Percentiles rank a stretch among this genome's conserved stretches.
Evolutionary conservation across 352 stramenopile genomes (phyloP).

Genomic region (Plasmopara viticola): DNA sequence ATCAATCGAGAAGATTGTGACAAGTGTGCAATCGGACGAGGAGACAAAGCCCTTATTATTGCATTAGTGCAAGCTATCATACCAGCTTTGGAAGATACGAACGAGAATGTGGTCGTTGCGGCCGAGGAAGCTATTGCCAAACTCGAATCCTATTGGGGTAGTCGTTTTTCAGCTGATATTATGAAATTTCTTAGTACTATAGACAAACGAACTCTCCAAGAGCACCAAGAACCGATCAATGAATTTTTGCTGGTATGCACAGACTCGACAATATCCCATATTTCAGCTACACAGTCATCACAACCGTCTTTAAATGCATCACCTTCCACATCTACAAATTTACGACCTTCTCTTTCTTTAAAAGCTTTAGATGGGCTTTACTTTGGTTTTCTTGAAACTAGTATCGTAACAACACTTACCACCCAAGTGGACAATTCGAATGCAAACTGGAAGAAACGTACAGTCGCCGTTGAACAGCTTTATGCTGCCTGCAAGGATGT

Average conservation of each 20-base stretch:
- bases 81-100: conserved; percentile 47
- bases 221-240: conserved; percentile 43
- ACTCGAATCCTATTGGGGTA: conserved; percentile 51
- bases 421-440: conserved; percentile 50
- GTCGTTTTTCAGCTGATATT: conserved; percentile 29
- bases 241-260: conserved; percentile 37
- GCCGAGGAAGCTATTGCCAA: conserved; percentile 61
- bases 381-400: conserved; percentile 45
- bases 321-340: conserved; percentile 1
- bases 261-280: conserved; percentile 2
- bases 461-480: conserved; percentile 50
- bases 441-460: conserved; percentile 63
- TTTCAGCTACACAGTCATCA: conserved; percentile 12
- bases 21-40: conserved; percentile 17
- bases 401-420: conserved; percentile 32
- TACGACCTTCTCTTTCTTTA: conserved; percentile 13
- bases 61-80: conserved; percentile 53
- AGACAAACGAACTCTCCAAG: conserved; percentile 44
- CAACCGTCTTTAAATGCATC: conserved; percentile 5
- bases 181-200: conserved; percentile 58
- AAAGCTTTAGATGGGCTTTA: conserved; percentile 8
- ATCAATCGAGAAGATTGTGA: conserved; percentile 7
- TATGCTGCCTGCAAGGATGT: conserved; percentile 35
- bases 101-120: conserved; percentile 54
- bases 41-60: conserved; percentile 49